Percentiles rank a stretch among this genome's conserved stretches.
Evolutionary conservation across 129 eudicot genomes (phyloP).

Genomic region (Solidago caesia): DNA sequence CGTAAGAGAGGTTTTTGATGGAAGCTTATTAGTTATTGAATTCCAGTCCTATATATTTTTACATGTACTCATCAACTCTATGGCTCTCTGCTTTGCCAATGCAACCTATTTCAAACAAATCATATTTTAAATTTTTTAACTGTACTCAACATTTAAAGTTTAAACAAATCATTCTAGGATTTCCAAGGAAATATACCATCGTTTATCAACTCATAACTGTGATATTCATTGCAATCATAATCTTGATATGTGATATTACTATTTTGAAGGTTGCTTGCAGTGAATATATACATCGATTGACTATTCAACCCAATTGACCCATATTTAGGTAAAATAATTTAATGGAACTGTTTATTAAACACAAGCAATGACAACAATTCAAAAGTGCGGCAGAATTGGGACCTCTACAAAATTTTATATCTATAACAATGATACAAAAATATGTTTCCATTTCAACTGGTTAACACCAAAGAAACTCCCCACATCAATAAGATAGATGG

Average conservation of each 20-base stretch:
- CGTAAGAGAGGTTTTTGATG: no score
- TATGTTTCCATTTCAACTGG: background rate
- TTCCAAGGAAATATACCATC: background rate
- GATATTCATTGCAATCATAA: background rate
- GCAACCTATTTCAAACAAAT: constrained; percentile 55
- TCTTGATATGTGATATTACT: background rate
- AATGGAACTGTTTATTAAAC: no score
- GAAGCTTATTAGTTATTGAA: no score
- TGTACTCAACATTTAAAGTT: no score
- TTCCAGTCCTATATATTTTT: no score
- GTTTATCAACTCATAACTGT: constrained; percentile 2
- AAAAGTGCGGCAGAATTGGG: background rate
- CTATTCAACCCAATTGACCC: background rate
- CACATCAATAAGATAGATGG: background rate
- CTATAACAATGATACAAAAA: background rate
- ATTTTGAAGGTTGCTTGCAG: background rate
- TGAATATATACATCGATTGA: background rate
- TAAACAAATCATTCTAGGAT: background rate
- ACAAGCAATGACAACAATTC: no score
- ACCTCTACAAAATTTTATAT: constrained; percentile 5
- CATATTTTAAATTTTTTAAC: background rate
- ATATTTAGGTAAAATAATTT: no score
- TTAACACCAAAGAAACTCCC: no score
- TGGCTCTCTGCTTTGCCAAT: constrained; percentile 86
- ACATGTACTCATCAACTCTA: constrained; percentile 94